Evolutionary conservation across 305 asterid genomes (phyloP).

Genomic region (Solanum hybrid): DNA sequence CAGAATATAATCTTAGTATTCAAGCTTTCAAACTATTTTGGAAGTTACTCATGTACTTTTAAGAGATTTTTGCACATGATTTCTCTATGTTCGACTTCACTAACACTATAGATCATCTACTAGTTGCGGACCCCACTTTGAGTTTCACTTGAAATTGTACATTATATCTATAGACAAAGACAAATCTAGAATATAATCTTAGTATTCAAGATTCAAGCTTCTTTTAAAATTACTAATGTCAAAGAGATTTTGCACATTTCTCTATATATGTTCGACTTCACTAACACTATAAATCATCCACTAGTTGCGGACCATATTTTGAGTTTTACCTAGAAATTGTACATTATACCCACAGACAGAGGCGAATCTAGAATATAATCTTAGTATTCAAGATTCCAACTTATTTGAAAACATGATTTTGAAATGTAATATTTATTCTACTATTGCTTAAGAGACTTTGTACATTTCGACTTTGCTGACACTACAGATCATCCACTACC

Average conservation of each 20-base stretch:
- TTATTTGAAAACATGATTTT: background rate
- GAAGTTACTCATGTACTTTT: background rate
- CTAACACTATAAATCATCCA: background rate
- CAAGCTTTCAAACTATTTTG: background rate
- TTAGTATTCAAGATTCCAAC: background rate
- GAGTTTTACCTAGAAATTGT: conserved; percentile 12
- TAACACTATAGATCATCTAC: background rate
- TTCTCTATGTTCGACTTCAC: background rate
- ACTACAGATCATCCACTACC: background rate
- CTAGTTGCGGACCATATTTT: background rate
- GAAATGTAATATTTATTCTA: background rate
- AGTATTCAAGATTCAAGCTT: background rate
- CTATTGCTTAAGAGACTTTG: background rate
- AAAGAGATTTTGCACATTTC: background rate
- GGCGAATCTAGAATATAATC: background rate
- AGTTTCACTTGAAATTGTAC: conserved; percentile 21
- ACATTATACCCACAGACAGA: conserved; percentile 45
- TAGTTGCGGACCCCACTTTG: background rate
- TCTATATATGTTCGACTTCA: background rate
- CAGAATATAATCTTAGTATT: background rate
- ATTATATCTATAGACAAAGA: conserved; percentile 39
- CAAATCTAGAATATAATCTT: background rate
- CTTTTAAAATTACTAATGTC: background rate
- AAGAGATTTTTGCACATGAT: background rate
- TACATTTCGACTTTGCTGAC: background rate